Percentiles rank a stretch among this genome's conserved stretches.
These are phyloP conservation scores for Rhododendron molle DNA, from an alignment of 148 eudicot genomes.

Conservation along the genomic window DNA sequence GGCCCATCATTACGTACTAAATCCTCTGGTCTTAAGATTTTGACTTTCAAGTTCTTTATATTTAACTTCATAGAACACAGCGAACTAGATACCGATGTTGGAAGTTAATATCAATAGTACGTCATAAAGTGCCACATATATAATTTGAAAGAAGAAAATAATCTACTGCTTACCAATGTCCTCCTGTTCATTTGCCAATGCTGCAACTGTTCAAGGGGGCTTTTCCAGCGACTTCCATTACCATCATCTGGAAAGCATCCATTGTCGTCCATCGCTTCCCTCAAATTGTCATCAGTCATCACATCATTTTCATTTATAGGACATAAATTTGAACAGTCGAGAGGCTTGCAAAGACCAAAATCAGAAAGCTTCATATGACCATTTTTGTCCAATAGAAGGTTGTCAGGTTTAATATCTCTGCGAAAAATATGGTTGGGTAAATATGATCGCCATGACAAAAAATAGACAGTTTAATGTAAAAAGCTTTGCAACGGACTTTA, in stretches of 20 bases:
- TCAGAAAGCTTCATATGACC: constrained; percentile 81
- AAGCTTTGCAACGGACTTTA: not conserved
- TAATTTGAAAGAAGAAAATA: not conserved
- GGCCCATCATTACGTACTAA: not conserved
- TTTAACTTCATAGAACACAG: not conserved
- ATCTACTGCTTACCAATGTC: constrained; percentile 42
- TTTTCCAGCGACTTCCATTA: constrained; percentile 42
- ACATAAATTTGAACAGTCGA: constrained; percentile 49
- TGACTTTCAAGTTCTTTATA: not conserved
- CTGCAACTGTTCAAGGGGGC: constrained; percentile 55
- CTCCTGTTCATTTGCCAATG: constrained; percentile 71
- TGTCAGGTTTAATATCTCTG: constrained; percentile 82
- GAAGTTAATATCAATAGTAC: not conserved
- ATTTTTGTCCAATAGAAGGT: constrained; percentile 56
- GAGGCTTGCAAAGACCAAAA: constrained; percentile 83
- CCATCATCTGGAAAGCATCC: constrained; percentile 24
- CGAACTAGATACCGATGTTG: not conserved
- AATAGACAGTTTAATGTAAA: not conserved
- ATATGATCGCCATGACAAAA: not conserved
- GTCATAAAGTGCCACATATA: not conserved
- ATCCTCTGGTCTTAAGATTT: not conserved
- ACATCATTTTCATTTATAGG: constrained; percentile 38
- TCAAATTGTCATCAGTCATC: constrained; percentile 24
- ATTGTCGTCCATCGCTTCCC: constrained; percentile 24
- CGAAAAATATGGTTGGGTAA: not conserved